A percentile compares a stretch with the other conserved stretches of the same genome.
phyloP scores from a whole-genome alignment of 2,329 filamentous ascomycete genomes.

The Fusarium paranaense region DNA sequence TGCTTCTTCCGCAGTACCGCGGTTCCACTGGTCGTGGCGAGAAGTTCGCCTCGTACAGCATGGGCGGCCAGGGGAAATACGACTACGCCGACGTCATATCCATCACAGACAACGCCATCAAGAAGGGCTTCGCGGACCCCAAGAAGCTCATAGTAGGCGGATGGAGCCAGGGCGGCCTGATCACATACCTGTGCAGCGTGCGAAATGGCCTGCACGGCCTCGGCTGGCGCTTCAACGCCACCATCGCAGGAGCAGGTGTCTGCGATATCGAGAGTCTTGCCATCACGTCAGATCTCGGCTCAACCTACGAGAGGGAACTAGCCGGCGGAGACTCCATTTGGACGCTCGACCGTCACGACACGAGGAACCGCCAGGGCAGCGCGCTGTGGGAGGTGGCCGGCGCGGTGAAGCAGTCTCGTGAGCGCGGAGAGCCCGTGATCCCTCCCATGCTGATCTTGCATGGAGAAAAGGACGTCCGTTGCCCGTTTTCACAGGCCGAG shows the following conservation, averaged over 20 bases:
- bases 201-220: conserved; percentile 49
- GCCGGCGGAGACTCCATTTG: conserved; percentile 9
- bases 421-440: not conserved
- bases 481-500: conserved; percentile 24
- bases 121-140: conserved; percentile 46
- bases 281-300: conserved; percentile 43
- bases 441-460: conserved; percentile 31
- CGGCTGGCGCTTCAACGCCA: conserved; percentile 52
- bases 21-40: conserved; percentile 50
- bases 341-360: conserved; percentile 18
- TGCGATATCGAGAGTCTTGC: conserved; percentile 51
- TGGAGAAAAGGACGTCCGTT: conserved; percentile 22
- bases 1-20: conserved; percentile 54
- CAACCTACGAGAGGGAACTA: conserved; percentile 26
- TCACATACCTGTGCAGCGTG: conserved; percentile 51
- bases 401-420: conserved; percentile 8
- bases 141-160: conserved; percentile 51
- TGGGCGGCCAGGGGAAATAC: conserved; percentile 46
- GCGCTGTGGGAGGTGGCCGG: conserved; percentile 22
- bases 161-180: conserved; percentile 53
- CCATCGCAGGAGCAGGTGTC: conserved; percentile 52
- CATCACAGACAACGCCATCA: conserved; percentile 49
- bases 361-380: conserved; percentile 22
- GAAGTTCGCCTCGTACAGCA: conserved; percentile 46
- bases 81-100: conserved; percentile 54